phyloP scores from a whole-genome alignment of 2,329 filamentous ascomycete species.

The Passalora sequoiae region DNA sequence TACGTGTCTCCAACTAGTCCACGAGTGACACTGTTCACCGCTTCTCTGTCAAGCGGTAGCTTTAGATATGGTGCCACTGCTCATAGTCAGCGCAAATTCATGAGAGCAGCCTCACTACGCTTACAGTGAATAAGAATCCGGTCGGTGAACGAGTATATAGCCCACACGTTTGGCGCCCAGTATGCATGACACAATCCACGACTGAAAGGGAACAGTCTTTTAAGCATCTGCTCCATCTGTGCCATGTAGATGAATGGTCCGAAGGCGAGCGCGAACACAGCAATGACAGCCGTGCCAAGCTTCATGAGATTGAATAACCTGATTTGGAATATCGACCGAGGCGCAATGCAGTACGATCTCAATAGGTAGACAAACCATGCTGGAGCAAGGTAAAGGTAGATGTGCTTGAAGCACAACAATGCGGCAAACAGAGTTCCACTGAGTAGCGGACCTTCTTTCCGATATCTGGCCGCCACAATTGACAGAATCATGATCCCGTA shows the following conservation, averaged over 20 bases:
- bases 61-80: slow-evolving; percentile 76
- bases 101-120: slow-evolving; percentile 28
- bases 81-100: slow-evolving; percentile 1
- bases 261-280: slow-evolving; percentile 74
- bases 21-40: slow-evolving; percentile 82
- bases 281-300: slow-evolving; percentile 66
- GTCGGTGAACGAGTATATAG: slow-evolving; percentile 88
- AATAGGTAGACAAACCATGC: slow-evolving; percentile 93
- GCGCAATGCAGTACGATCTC: slow-evolving; percentile 79
- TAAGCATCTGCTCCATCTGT: slow-evolving; percentile 78
- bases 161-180: slow-evolving; percentile 97
- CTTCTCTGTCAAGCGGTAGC: slow-evolving; percentile 65
- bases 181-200: slow-evolving; percentile 94
- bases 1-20: slow-evolving; percentile 89
- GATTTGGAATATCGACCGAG: slow-evolving; percentile 69
- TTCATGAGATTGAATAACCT: slow-evolving; percentile 76
- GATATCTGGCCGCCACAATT: slow-evolving; percentile 67
- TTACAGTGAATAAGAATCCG: slow-evolving; percentile 73
- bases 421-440: slow-evolving; percentile 81
- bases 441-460: slow-evolving; percentile 65
- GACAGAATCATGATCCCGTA: slow-evolving; percentile 88
- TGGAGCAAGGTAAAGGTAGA: slow-evolving; percentile 91
- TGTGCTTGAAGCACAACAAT: slow-evolving; percentile 92
- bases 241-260: slow-evolving; percentile 78
- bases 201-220: slow-evolving; percentile 87